phyloP scores from a whole-genome alignment of 345 rosid species.

The Limnanthes douglasii region DNA sequence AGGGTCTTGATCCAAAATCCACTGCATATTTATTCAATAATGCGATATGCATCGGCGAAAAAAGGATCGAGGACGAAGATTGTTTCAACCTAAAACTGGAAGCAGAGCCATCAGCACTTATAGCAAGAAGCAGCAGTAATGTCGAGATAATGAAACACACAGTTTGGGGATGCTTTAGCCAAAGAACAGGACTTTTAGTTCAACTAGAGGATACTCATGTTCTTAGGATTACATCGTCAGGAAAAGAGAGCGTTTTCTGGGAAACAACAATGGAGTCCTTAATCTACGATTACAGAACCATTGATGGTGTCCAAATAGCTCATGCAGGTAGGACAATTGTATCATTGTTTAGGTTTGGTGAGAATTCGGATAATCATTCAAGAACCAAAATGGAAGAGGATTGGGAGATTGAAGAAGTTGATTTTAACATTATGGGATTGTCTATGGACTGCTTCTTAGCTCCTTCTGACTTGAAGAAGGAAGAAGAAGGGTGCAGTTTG shows the following conservation, averaged over 20 bases:
- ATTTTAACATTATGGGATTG: constrained; percentile 73
- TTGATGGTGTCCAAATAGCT: constrained; percentile 78
- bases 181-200: constrained; percentile 72
- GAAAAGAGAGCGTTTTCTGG: constrained; percentile 42
- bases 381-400: constrained; percentile 82
- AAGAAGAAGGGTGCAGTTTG: constrained; percentile 31
- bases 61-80: constrained; percentile 34
- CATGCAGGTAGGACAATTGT: constrained; percentile 55
- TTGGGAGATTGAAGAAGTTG: constrained; percentile 88
- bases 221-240: constrained; percentile 33
- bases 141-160: constrained; percentile 65
- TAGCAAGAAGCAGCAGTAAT: constrained; percentile 44
- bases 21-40: constrained; percentile 57
- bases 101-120: constrained; percentile 30
- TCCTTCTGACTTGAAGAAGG: constrained; percentile 53
- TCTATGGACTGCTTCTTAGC: constrained; percentile 81
- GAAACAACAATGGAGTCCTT: constrained; percentile 69
- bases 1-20: constrained; percentile 88
- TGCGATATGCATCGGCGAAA: constrained; percentile 61
- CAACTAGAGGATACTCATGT: constrained; percentile 65
- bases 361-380: constrained; percentile 38
- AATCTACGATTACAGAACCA: constrained; percentile 50
- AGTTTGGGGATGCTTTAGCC: constrained; percentile 81
- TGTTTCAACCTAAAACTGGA: constrained; percentile 69
- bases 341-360: constrained; percentile 48